A percentile compares a stretch with the other conserved stretches of the same genome.
Conservation (phyloP, 2,329 filamentous ascomycete genomes). For the Trichophyton benhamiae region DNA sequence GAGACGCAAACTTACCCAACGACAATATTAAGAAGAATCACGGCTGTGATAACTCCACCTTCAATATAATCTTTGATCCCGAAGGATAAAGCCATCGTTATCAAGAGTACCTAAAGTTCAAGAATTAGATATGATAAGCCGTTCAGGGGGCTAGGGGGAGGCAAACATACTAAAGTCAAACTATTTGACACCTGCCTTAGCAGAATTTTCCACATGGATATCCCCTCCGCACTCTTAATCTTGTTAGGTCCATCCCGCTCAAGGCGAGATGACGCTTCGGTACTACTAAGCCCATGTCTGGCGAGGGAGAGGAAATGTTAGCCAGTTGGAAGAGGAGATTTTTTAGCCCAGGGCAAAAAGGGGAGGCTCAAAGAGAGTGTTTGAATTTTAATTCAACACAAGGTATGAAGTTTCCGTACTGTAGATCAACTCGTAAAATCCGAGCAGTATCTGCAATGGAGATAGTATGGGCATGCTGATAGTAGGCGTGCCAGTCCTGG, state of each 20-base stretch:
- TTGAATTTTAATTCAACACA: neutral
- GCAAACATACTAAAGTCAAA: constrained; percentile 48
- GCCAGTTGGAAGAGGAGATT: neutral
- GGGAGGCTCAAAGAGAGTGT: neutral
- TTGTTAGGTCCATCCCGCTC: constrained; percentile 56
- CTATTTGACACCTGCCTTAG: constrained; percentile 66
- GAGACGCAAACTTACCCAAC: constrained; percentile 32
- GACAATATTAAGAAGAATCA: constrained; percentile 46
- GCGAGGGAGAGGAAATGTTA: constrained; percentile 1
- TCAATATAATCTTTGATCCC: constrained; percentile 47
- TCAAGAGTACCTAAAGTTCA: constrained; percentile 51
- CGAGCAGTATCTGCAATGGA: constrained; percentile 14
- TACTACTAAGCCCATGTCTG: constrained; percentile 49
- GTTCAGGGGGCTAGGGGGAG: neutral
- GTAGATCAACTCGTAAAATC: constrained; percentile 17
- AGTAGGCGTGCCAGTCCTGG: constrained; percentile 8
- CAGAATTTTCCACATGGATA: constrained; percentile 64
- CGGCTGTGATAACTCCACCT: constrained; percentile 46
- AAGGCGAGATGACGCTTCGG: constrained; percentile 54
- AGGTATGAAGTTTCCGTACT: constrained; percentile 13
- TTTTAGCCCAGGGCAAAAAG: neutral
- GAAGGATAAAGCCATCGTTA: constrained; percentile 55
- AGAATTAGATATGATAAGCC: neutral
- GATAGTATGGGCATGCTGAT: constrained; percentile 20
- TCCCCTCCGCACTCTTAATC: constrained; percentile 57